phyloP scores from a whole-genome alignment of 1,284 basidiomycete genomes.

The Moesziomyces sp. region DNA sequence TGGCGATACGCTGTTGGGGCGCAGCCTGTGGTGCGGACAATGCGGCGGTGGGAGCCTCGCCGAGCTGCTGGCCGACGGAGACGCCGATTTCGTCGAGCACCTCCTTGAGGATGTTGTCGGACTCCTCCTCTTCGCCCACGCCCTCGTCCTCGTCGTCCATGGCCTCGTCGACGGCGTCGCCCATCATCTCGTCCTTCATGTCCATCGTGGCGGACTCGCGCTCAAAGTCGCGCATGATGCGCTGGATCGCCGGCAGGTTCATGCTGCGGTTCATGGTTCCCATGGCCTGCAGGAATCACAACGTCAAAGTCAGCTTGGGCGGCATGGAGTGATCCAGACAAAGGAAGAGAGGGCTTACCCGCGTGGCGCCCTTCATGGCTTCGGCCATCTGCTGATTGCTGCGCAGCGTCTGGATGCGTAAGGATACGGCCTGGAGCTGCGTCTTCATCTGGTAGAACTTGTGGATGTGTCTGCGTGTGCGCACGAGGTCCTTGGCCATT shows the following conservation, averaged over 20 bases:
- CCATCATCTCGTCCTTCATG: constrained; percentile 99
- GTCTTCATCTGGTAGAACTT: constrained; percentile 99
- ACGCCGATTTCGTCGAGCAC: constrained; percentile 98
- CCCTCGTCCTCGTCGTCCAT: constrained; percentile 92
- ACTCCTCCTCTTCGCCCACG: constrained; percentile 81
- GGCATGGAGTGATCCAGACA: too few relatives aligned
- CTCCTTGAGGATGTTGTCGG: constrained; percentile 94
- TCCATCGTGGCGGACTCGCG: constrained; percentile 97
- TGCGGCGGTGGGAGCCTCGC: constrained; percentile 54
- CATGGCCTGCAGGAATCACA: constrained; percentile 91
- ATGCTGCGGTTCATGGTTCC: constrained; percentile 95
- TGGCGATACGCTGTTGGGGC: constrained; percentile 55
- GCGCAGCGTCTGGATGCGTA: constrained; percentile 94
- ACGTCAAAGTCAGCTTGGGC: neutral
- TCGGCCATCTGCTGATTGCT: constrained; percentile 99
- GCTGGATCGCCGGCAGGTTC: constrained; percentile 92
- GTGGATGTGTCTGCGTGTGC: constrained; percentile 92
- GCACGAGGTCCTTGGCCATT: constrained; percentile 97
- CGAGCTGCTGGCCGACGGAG: constrained; percentile 79
- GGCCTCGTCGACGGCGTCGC: constrained; percentile 95
- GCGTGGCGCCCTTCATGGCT: constrained; percentile 97
- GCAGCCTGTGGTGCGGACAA: constrained; percentile 51
- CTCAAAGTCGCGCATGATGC: constrained; percentile 98
- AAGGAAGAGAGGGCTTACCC: constrained; percentile 73
- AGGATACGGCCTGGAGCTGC: constrained; percentile 92